Evolutionary conservation across 2,329 filamentous ascomycete genomes (phyloP), one percentile per base, ranked within the genome.

Genomic region (Aspergillus luchuensis): DNA sequence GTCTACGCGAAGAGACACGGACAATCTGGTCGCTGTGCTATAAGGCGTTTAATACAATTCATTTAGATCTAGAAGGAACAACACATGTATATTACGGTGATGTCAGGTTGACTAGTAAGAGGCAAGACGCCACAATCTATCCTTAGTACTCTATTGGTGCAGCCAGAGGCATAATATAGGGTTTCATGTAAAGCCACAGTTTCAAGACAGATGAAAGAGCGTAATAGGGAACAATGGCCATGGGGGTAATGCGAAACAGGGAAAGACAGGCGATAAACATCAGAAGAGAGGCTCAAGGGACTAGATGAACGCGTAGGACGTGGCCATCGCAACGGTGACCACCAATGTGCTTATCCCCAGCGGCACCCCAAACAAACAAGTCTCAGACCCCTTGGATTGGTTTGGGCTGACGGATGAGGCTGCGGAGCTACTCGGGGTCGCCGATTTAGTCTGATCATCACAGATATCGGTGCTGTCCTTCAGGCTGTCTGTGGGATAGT

Each of bases 401-500:
- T 2, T 45, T 4, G 41, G 39, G 53, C 39, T 56, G 4, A 23
- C 21, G 4, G 53, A 47, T 3, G 53, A 56, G 25, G 53, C 39
- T 33, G 39, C 39, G 17, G 53, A 56, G 11, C 53, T 45, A 47
- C 53, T 56, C 39, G 51, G 33, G 10, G 10, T 53, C 5, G 33
- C 21, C 19, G 53, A 33, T 10, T 38, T 13, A 23, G 53, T 21
- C 4, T 47, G 11, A 45, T 55, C 38, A 17, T 13, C 53, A 47
- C 53, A 56, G 53, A 56, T 30, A 13, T 56, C 30, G 8, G 41
- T 56, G 53, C 39, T 47, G 2, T 47, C 11, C 17, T 56, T 56
- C 39, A 56, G 53, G 25, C 53, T 56, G 23, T 47, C 39, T 25
- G 53, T 56, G 41, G 53, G 53, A 56, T 56, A 56, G 53, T 47